Evolutionary conservation across 306 rosid species (phyloP).

Genomic region (Alnus rubra): DNA sequence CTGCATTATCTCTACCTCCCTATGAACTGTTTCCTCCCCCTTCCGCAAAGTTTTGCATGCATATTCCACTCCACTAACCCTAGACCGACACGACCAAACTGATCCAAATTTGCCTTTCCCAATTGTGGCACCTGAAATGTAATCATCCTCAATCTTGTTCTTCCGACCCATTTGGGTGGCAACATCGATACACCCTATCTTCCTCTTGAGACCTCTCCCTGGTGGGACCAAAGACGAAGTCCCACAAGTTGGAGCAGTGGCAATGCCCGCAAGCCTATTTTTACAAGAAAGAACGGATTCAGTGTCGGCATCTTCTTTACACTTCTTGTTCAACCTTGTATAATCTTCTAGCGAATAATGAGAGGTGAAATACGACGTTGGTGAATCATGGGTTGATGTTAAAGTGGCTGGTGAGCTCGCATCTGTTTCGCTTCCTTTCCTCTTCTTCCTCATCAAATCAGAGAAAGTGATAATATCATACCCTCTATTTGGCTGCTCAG

Average conservation of each 20-base stretch:
- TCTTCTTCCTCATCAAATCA: constrained; percentile 86
- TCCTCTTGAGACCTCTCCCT: constrained; percentile 91
- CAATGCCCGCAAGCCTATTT: constrained; percentile 87
- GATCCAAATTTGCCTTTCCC: constrained; percentile 97
- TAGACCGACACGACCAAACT: constrained; percentile 71
- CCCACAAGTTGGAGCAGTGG: constrained; percentile 94
- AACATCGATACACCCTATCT: constrained; percentile 94
- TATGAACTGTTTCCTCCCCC: constrained; percentile 94
- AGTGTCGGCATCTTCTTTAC: constrained; percentile 63
- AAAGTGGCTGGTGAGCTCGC: constrained; percentile 37
- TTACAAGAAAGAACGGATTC: constrained; percentile 57
- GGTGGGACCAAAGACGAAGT: constrained; percentile 69
- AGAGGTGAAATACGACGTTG: constrained; percentile 55
- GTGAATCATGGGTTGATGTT: constrained; percentile 48
- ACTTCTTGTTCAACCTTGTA: constrained; percentile 83
- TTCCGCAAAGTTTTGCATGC: constrained; percentile 91
- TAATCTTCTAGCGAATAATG: constrained; percentile 86
- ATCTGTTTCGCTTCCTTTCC: constrained; percentile 85
- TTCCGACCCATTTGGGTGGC: constrained; percentile 96
- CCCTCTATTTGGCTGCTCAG: constrained; percentile 3
- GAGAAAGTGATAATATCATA: constrained; percentile 28
- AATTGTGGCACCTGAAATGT: constrained; percentile 61
- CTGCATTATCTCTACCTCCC: constrained; percentile 99
- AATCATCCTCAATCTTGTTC: constrained; percentile 87
- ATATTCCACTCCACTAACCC: constrained; percentile 67